Base-by-base conservation (phyloP, 169 alveolate genomes). In the Cryptosporidium sp. region DNA sequence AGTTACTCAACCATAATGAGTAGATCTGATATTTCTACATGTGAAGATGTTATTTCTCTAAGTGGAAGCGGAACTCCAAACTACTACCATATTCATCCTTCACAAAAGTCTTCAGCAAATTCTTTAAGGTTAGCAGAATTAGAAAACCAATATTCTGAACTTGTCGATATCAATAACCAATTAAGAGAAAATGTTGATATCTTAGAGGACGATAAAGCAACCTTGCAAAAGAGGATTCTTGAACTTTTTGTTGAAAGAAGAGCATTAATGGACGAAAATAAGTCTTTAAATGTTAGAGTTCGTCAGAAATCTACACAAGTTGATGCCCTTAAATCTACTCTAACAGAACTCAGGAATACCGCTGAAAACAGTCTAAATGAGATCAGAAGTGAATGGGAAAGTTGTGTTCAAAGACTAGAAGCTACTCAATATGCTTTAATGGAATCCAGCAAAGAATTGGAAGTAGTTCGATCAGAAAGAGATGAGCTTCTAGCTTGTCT, bases 181-280 rank as follows among this genome's bases (percentile, higher is more conserved):
- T 39, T 80, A 9, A 37, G 68, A 44, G 89, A 80, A 21, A 80
- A 80, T 45, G 68, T 80, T 37, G 89, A 80, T 8, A 65, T 80
- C 23, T 37, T 80, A 10, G 89, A 80, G 70, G 89, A 80, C 14
- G 89, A 80, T 44, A 80, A 80, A n/a, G 89, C 89, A 18, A 80
- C 89, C 18, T 65, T 80, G 2, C 89, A 80, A 80, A 80, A 65
- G 26, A 80, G 89, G 37, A 80, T 80, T 33, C 48, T 80, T 21
- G 89, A 80, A 35, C 67, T 80, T 6, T 80, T 80, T 26, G 89
- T 80, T 23, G 89, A 80, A n/a, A 80, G 89, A 23, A 80, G 89
- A 80, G 33, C 89, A 6, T 45, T 80, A 14, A 48, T 45, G 44
- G 89, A 80, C 18, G 89, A 80, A 62, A 65, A 62, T 26, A 60